Base-by-base conservation (phyloP, 108 stramenopile genomes). In the Aurantiochytrium sp. region DNA sequence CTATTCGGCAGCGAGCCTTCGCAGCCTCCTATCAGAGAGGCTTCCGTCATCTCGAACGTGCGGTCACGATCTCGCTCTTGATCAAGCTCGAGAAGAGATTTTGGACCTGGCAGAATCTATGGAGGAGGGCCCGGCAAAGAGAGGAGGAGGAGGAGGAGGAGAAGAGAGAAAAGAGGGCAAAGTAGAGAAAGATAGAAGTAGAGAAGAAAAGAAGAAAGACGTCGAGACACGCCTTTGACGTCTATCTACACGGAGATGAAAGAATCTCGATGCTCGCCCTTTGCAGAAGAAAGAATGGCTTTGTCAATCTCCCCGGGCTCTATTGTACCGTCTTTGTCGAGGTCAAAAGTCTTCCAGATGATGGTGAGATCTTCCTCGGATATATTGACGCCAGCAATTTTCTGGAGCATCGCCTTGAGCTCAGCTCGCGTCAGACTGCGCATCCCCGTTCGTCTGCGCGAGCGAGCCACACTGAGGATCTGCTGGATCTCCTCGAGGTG, bases 401-500 rank as follows among this genome's bases (percentile, higher is more conserved):
- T 83, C 16, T 53, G 76, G 10, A 83, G 23, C 76, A 83, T 83
- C 19, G 76, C 45, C 51, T 83, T 47, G 45, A 83, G 76, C 51
- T 83, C 76, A 1, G 45, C 28, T 23, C 23, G 45, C 1, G 76
- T 53, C 6, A 83, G 76, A 28, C 76, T 83, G 25, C 76, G 45
- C 45, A 53, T 83, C 12, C 51, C 51, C 23, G 45, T 47, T 43
- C 51, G 51, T 1, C 45, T 43, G 5, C 76, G 19, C 45, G 76
- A 83, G 45, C 76, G 76, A 14, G 76, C 76, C 4, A 83, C 76
- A 35, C 49, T 53, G 76, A 83, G 76, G 45, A 83, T 83, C 51
- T 83, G 76, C 76, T 83, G 76, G 51, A 83, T 83, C 76, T 83
- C 76, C 2, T 83, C 76, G n/a, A 83, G 76, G 4, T 83, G 76